Percentiles rank a stretch among this genome's conserved stretches.
Conservation (phyloP, 2,329 filamentous ascomycete species). For the Chaetomium sp. region DNA sequence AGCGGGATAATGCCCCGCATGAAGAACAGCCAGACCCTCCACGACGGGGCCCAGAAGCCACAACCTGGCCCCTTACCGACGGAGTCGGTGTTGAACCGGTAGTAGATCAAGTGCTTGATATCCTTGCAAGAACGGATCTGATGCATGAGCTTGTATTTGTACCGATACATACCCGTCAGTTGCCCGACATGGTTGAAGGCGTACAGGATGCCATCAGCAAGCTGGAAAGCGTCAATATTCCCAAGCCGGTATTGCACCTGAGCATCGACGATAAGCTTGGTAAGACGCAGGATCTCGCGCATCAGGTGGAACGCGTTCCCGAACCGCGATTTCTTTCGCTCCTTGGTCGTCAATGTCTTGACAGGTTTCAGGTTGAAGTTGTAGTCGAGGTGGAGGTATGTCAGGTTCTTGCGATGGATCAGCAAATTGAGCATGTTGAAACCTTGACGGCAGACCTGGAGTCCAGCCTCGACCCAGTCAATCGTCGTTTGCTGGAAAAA, state of each 20-base stretch:
- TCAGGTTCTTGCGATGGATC: conserved; percentile 97
- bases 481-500: conserved; percentile 99
- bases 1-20: conserved; percentile 98
- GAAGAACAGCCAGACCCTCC: conserved; percentile 99
- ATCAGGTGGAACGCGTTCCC: conserved; percentile 99
- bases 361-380: conserved; percentile 99
- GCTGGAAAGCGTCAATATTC: conserved; percentile 98
- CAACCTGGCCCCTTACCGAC: conserved; percentile 97
- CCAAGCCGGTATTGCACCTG: conserved; percentile 97
- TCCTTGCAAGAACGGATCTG: conserved; percentile 99
- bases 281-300: conserved; percentile 93
- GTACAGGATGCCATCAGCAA: conserved; percentile 97
- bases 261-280: conserved; percentile 96
- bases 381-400: conserved; percentile 97
- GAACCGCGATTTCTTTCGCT: conserved; percentile 98
- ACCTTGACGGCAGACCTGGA: conserved; percentile 96
- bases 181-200: conserved; percentile 99
- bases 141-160: conserved; percentile 99
- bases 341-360: conserved; percentile 97
- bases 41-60: conserved; percentile 98
- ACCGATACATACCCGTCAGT: conserved; percentile 98
- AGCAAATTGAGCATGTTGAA: conserved; percentile 99
- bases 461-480: conserved; percentile 97
- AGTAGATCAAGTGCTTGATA: conserved; percentile 98
- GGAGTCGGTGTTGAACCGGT: conserved; percentile 94